Evolutionary conservation across 2,329 filamentous ascomycete genomes (phyloP).

Genomic region (Lasiodiplodia citricola): DNA sequence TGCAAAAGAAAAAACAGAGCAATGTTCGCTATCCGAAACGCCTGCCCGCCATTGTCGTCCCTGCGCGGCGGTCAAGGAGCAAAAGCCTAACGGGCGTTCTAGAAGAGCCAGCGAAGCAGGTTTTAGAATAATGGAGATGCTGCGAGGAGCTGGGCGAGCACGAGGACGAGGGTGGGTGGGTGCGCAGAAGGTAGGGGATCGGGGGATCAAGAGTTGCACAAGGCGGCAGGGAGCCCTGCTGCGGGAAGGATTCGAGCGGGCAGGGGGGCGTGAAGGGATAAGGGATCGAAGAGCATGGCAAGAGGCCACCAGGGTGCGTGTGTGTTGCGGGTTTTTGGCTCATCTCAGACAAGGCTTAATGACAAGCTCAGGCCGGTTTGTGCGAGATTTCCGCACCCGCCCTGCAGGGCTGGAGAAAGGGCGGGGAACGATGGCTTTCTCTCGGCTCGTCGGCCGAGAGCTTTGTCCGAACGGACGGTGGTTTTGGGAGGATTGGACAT

Average conservation of each 20-base stretch:
- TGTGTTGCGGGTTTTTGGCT: not conserved
- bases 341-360: not conserved
- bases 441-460: constrained; percentile 20
- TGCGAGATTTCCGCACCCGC: constrained; percentile 16
- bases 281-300: not conserved
- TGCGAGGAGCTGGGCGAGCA: not conserved
- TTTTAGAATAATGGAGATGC: not conserved
- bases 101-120: constrained; percentile 16
- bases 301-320: not conserved
- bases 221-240: constrained; percentile 7
- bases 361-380: constrained; percentile 5
- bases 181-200: too few relatives aligned
- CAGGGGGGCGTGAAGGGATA: not conserved
- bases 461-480: constrained; percentile 10
- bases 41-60: not conserved
- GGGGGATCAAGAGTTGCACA: not conserved
- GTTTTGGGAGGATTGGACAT: not conserved
- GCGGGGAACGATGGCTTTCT: constrained; percentile 5
- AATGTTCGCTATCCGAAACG: constrained; percentile 3
- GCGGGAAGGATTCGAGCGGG: constrained; percentile 16
- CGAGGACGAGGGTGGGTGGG: not conserved
- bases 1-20: not conserved
- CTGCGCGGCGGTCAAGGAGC: not conserved
- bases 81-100: constrained; percentile 2
- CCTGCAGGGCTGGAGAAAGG: constrained; percentile 8